These are phyloP conservation scores for Cudoniella acicularis DNA, from an alignment of 495 filamentous ascomycete genomes.

Conservation along the genomic window DNA sequence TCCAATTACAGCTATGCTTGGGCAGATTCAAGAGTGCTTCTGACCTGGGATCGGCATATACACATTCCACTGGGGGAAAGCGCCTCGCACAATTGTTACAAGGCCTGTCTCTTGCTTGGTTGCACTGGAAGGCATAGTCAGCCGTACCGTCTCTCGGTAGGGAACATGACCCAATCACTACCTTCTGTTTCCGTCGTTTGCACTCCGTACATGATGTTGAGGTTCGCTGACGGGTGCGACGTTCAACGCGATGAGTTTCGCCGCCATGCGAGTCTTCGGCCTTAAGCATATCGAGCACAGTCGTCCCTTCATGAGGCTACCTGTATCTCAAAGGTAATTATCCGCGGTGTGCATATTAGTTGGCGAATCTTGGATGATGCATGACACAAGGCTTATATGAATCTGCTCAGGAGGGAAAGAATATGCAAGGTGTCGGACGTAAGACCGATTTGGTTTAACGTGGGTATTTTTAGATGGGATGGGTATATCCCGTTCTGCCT, in stretches of 20 bases:
- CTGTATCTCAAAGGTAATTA: slow-evolving; percentile 1
- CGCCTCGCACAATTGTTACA: slow-evolving; percentile 21
- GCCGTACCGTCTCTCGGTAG: not conserved
- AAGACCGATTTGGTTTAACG: not conserved
- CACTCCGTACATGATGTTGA: slow-evolving; percentile 21
- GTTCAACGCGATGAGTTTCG: slow-evolving; percentile 3
- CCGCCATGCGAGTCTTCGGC: slow-evolving; percentile 12
- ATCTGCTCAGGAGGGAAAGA: not conserved
- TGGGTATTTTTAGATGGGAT: not conserved
- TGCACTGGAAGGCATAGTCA: slow-evolving; percentile 13
- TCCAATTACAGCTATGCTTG: too few species aligned
- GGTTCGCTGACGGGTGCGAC: slow-evolving; percentile 11
- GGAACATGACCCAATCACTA: not conserved
- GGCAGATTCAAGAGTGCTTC: not conserved
- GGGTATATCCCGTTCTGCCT: not conserved
- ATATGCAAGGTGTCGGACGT: slow-evolving; percentile 14
- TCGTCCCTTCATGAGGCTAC: too few species aligned
- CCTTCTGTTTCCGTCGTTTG: slow-evolving; percentile 21
- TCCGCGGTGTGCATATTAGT: slow-evolving; percentile 12
- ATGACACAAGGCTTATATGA: slow-evolving; percentile 21
- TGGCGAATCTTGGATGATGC: slow-evolving; percentile 5
- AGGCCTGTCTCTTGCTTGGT: slow-evolving; percentile 21
- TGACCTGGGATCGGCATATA: slow-evolving; percentile 15
- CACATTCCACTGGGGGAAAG: slow-evolving; percentile 17
- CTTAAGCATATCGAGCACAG: slow-evolving; percentile 15